Evolutionary conservation across 1,139 yeast genomes (phyloP).

Genomic region (Meyerozyma sp.): DNA sequence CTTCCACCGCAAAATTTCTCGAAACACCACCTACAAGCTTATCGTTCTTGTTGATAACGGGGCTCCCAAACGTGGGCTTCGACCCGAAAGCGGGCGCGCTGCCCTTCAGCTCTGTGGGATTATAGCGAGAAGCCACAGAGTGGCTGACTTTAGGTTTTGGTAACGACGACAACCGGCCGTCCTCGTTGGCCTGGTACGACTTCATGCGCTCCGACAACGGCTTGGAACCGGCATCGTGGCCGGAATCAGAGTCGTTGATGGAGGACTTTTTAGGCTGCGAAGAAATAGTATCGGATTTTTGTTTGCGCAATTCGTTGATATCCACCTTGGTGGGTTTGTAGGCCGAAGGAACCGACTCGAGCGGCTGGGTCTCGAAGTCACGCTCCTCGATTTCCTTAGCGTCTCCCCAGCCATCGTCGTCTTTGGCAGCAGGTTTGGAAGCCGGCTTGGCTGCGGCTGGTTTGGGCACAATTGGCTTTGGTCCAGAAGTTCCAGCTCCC

Average conservation of each 20-base stretch:
- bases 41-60: slow-evolving; percentile 16
- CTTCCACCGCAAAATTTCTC: slow-evolving; percentile 64
- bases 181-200: slow-evolving; percentile 27
- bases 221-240: slow-evolving; percentile 17
- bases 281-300: slow-evolving; percentile 44
- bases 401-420: slow-evolving; percentile 61
- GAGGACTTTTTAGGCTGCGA: slow-evolving; percentile 36
- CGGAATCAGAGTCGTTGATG: slow-evolving; percentile 10
- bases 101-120: slow-evolving; percentile 17
- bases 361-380: slow-evolving; percentile 59
- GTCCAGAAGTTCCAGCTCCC: slow-evolving; percentile 6
- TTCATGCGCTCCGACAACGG: slow-evolving; percentile 41
- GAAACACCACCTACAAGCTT: slow-evolving; percentile 60
- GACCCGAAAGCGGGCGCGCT: slow-evolving; percentile 39
- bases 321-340: slow-evolving; percentile 60
- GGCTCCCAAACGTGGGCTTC: slow-evolving; percentile 38
- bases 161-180: slow-evolving; percentile 53
- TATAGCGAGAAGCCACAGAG: slow-evolving; percentile 49
- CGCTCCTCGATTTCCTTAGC: slow-evolving; percentile 65
- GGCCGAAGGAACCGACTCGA: slow-evolving; percentile 58
- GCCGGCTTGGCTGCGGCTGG: slow-evolving; percentile 17
- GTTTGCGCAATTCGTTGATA: slow-evolving; percentile 39
- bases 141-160: slow-evolving; percentile 60
- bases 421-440: slow-evolving; percentile 17
- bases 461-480: slow-evolving; percentile 17